A percentile compares a stretch with the other conserved stretches of the same genome.
Evolutionary conservation across 768 basidiomycete genomes (phyloP).

Genomic region (Multifurca ochricompacta): DNA sequence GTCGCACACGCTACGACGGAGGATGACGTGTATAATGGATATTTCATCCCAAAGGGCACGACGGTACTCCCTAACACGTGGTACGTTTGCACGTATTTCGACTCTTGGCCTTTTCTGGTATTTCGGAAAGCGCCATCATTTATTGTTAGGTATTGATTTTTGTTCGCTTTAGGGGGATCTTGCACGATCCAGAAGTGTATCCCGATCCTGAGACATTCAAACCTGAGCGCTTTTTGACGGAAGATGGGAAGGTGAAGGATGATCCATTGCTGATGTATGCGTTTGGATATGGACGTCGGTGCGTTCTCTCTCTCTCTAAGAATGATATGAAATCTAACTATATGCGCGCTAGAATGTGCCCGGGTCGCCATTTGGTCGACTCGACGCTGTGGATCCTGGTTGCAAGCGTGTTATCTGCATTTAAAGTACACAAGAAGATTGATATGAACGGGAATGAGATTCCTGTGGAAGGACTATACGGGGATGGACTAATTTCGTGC

Average conservation of each 20-base stretch:
- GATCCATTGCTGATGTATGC: slow-evolving; percentile 3
- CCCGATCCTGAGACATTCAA: slow-evolving; percentile 9
- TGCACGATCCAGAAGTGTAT: slow-evolving; percentile 22
- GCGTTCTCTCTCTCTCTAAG: background rate
- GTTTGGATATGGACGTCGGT: slow-evolving; percentile 12
- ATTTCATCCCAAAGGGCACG: slow-evolving; percentile 11
- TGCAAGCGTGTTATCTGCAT: background rate
- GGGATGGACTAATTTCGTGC: background rate
- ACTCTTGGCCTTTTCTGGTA: too few relatives aligned
- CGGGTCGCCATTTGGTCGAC: slow-evolving; percentile 21
- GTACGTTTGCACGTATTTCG: background rate
- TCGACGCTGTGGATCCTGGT: slow-evolving; percentile 18
- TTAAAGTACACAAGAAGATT: slow-evolving; percentile 1
- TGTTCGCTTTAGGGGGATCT: slow-evolving; percentile 18
- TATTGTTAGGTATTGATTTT: too few relatives aligned
- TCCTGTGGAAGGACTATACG: background rate
- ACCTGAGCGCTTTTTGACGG: slow-evolving; percentile 14
- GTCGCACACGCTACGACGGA: slow-evolving; percentile 11
- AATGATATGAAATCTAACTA: too few relatives aligned
- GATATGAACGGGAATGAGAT: slow-evolving; percentile 8
- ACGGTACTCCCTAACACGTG: slow-evolving; percentile 9
- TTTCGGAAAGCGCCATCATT: too few relatives aligned
- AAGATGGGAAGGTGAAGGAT: slow-evolving; percentile 1
- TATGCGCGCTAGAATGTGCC: slow-evolving; percentile 10
- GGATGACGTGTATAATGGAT: slow-evolving; percentile 2